Percentiles rank a stretch among this genome's conserved stretches.
These are phyloP conservation scores for Alternaria sp. DNA, from an alignment of 2,329 filamentous ascomycete species.

Conservation along the genomic window DNA sequence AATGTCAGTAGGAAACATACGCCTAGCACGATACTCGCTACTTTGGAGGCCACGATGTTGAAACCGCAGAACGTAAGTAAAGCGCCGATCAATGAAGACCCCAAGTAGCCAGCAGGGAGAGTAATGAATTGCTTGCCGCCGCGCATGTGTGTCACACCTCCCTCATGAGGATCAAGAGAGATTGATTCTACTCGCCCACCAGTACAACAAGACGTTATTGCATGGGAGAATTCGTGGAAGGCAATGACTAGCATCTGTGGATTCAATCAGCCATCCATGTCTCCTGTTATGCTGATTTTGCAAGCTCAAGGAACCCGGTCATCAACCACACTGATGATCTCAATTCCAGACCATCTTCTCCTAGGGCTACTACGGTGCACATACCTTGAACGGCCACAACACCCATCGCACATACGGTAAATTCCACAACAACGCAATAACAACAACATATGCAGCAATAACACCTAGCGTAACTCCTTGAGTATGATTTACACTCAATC, in stretches of 20 bases:
- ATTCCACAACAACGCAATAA: conserved; percentile 82
- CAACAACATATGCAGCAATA: conserved; percentile 75
- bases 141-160: conserved; percentile 79
- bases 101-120: conserved; percentile 79
- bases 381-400: conserved; percentile 82
- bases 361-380: conserved; percentile 5
- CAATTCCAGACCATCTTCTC: background rate
- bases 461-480: conserved; percentile 76
- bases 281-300: background rate
- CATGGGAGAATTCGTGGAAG: conserved; percentile 82
- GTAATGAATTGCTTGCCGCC: conserved; percentile 76
- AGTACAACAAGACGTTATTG: conserved; percentile 75
- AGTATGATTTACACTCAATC: conserved; percentile 70
- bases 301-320: background rate
- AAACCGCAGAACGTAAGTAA: conserved; percentile 82
- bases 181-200: conserved; percentile 79
- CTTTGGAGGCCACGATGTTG: conserved; percentile 80
- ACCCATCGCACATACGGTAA: conserved; percentile 77
- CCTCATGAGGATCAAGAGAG: conserved; percentile 77
- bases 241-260: conserved; percentile 70
- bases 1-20: conserved; percentile 80
- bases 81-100: conserved; percentile 78
- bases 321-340: background rate
- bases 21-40: conserved; percentile 77
- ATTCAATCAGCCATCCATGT: background rate